phyloP scores from a whole-genome alignment of 306 rosid genomes.

The Cicer yamashitae region DNA sequence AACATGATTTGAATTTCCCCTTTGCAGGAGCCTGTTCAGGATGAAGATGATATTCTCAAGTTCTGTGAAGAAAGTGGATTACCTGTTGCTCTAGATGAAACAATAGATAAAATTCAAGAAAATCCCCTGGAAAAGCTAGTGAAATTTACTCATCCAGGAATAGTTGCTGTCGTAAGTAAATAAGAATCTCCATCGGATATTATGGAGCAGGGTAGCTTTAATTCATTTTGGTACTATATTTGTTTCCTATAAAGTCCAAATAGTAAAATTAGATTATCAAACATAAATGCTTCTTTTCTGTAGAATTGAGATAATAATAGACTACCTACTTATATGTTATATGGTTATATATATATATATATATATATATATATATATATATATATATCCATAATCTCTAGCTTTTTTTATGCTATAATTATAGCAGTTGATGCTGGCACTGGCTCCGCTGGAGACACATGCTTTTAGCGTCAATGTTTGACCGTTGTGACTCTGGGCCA shows the following conservation, averaged over 20 bases:
- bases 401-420: conserved; percentile 12
- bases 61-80: conserved; percentile 88
- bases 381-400: not conserved
- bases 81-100: conserved; percentile 94
- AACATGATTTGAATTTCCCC: conserved; percentile 39
- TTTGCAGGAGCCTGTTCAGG: conserved; percentile 85
- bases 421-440: conserved; percentile 24
- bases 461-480: conserved; percentile 1
- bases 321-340: not conserved
- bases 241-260: conserved; percentile 14
- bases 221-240: conserved; percentile 33
- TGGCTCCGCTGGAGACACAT: not conserved
- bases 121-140: conserved; percentile 66
- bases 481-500: not conserved
- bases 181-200: conserved; percentile 28
- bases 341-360: too few species aligned
- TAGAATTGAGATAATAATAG: conserved; percentile 19
- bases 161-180: conserved; percentile 81
- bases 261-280: conserved; percentile 12
- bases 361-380: too few species aligned
- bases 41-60: conserved; percentile 74
- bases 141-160: conserved; percentile 84
- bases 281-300: not conserved
- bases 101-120: conserved; percentile 66
- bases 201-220: not conserved